A percentile compares a stretch with the other conserved stretches of the same genome.
phyloP scores from a whole-genome alignment of 805 yeast genomes.

The Zygosaccharomyces kombuchaensis region DNA sequence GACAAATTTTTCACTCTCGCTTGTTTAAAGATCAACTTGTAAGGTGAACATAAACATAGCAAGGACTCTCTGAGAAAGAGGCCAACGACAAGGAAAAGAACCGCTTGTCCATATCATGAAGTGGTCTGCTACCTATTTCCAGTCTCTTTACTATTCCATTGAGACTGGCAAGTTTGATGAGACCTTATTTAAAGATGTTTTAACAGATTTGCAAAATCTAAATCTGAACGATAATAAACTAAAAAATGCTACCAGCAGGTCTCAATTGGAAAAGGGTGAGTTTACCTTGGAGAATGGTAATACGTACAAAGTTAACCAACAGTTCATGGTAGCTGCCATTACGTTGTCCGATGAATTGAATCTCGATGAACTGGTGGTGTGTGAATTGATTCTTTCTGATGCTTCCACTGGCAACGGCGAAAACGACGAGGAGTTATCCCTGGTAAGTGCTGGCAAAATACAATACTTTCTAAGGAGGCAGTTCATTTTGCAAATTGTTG shows the following conservation, averaged over 20 bases:
- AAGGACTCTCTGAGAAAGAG: background rate
- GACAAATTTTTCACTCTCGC: conserved; percentile 1
- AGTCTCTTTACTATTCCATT: conserved; percentile 46
- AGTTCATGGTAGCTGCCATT: conserved; percentile 58
- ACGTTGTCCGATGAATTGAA: conserved; percentile 60
- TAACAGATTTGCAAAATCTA: conserved; percentile 44
- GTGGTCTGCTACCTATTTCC: conserved; percentile 35
- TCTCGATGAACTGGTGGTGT: conserved; percentile 72
- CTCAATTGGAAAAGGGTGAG: conserved; percentile 42
- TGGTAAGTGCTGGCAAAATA: conserved; percentile 60
- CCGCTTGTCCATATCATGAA: conserved; percentile 14
- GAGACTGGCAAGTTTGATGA: conserved; percentile 27
- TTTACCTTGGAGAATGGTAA: conserved; percentile 47
- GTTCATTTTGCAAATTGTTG: conserved; percentile 64
- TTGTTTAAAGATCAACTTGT: background rate
- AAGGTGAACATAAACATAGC: background rate
- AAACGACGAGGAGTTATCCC: conserved; percentile 24
- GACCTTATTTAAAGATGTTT: conserved; percentile 33
- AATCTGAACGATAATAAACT: conserved; percentile 37
- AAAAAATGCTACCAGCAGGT: conserved; percentile 46
- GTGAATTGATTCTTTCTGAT: conserved; percentile 55
- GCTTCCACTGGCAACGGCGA: conserved; percentile 11
- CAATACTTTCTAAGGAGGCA: conserved; percentile 66
- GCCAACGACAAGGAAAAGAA: background rate
- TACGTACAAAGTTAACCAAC: conserved; percentile 53